phyloP scores from a whole-genome alignment of 2,329 filamentous ascomycete species.

The Cercospora zeae-maydis region DNA sequence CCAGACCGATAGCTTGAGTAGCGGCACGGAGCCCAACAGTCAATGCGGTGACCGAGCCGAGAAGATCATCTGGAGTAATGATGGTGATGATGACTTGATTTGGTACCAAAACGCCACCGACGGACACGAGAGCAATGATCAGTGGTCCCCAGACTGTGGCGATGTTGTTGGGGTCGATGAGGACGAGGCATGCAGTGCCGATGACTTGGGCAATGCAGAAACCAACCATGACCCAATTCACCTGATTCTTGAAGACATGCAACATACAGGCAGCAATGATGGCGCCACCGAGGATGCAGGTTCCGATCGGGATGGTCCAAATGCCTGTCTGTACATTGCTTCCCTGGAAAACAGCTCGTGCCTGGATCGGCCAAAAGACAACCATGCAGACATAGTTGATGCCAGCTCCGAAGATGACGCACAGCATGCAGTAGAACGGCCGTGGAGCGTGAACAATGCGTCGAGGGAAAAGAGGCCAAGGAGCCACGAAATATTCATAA shows the following conservation, averaged over 20 bases:
- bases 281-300: neutral
- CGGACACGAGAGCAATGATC: neutral
- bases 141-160: constrained; percentile 2
- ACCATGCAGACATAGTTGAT: constrained; percentile 5
- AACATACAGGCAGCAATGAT: neutral
- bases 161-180: neutral
- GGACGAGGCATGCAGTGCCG: neutral
- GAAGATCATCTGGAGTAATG: constrained; percentile 6
- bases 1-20: constrained; percentile 3
- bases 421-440: neutral
- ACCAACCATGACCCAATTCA: neutral
- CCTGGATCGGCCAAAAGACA: neutral
- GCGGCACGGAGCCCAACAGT: constrained; percentile 1
- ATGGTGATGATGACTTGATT: constrained; percentile 11
- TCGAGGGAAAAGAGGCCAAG: neutral
- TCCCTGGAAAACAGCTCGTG: neutral
- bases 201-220: neutral
- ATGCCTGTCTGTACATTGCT: neutral
- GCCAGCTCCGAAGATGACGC: constrained; percentile 1
- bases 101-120: constrained; percentile 4
- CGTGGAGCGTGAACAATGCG: neutral
- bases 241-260: neutral
- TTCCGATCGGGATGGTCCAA: neutral
- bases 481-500: neutral
- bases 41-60: constrained; percentile 6